Base-by-base conservation (phyloP, 2,329 filamentous ascomycete genomes). In the Penicillium sp. region DNA sequence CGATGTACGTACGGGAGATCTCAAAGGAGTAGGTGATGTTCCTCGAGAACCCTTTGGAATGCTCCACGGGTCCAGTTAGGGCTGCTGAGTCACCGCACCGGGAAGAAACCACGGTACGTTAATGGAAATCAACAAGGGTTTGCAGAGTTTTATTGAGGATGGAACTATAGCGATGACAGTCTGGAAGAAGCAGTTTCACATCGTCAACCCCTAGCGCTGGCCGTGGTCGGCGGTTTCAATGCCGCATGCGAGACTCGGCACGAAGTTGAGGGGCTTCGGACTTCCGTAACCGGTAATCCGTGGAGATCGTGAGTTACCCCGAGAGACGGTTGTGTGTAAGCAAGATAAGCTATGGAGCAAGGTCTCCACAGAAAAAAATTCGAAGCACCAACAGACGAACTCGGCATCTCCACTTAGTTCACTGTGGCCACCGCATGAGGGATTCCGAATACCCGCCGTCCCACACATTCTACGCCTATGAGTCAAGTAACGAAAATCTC, bases 301-400 rank as follows among this genome's bases (percentile, higher is more conserved):
- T 53, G 55, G 55, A 46, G 61, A 63, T 63, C 61, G 57, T 62
- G 55, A 62, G 58, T 53, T 55, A 47, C 41, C 52, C 51, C 46
- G 52, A 48, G 48, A 48, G 48, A 58, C 50, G 53, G 49, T 50
- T 48, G 20, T 30, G 4, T 22, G 20, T 53, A 54, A 53, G 48
- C 38, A 52, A 56, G 54, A 63, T 63, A 63, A 63, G 60, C 58
- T 63, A 53, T 56, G 54, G 46, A 45, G 46, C 18, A 55, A 11
- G 16, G 60, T 57, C 59, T 48, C 61, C 61, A 63, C 60, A 44
- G 61, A 58, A 63, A 62, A 63, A 51, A 51, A 55, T 60, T 63
- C 56, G 57, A 58, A 61, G 54, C 44, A 62, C 62, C 60, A 62
- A 60, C 58, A 61, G 61, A 63, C 41, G 36, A 51, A 54, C 54